These are phyloP conservation scores for Linaria vulgaris DNA, from an alignment of 257 asterid genomes.

Conservation along the genomic window DNA sequence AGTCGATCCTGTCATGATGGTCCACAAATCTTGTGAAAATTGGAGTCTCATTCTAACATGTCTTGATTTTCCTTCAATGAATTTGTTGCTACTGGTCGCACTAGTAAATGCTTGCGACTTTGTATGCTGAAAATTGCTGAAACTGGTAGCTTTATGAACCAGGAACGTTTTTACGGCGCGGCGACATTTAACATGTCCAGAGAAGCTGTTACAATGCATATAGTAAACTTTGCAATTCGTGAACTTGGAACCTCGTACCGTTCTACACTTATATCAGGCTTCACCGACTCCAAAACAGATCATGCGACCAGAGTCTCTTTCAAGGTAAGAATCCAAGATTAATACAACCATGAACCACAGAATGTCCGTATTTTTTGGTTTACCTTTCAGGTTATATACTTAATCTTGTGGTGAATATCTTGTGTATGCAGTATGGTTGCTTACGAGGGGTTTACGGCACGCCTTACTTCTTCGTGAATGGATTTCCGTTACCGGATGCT, in stretches of 20 bases:
- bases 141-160: slow-evolving; percentile 26
- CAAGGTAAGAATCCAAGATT: slow-evolving; percentile 52
- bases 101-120: not conserved
- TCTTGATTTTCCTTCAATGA: not conserved
- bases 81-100: not conserved
- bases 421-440: slow-evolving; percentile 69
- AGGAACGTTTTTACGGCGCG: slow-evolving; percentile 56
- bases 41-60: not conserved
- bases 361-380: not conserved
- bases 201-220: slow-evolving; percentile 33
- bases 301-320: slow-evolving; percentile 65
- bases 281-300: slow-evolving; percentile 52
- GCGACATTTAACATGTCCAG: slow-evolving; percentile 59
- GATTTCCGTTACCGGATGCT: slow-evolving; percentile 73
- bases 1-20: too few species aligned
- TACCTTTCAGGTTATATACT: not conserved
- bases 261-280: slow-evolving; percentile 55
- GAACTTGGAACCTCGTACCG: slow-evolving; percentile 42
- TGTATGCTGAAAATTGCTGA: slow-evolving; percentile 3
- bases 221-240: slow-evolving; percentile 38
- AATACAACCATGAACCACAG: not conserved
- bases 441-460: slow-evolving; percentile 82
- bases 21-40: not conserved
- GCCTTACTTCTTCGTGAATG: slow-evolving; percentile 84
- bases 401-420: not conserved